A percentile compares a stretch with the other conserved stretches of the same genome.
Evolutionary conservation across 306 rosid species (phyloP).

Genomic region (Rosa multiflora): DNA sequence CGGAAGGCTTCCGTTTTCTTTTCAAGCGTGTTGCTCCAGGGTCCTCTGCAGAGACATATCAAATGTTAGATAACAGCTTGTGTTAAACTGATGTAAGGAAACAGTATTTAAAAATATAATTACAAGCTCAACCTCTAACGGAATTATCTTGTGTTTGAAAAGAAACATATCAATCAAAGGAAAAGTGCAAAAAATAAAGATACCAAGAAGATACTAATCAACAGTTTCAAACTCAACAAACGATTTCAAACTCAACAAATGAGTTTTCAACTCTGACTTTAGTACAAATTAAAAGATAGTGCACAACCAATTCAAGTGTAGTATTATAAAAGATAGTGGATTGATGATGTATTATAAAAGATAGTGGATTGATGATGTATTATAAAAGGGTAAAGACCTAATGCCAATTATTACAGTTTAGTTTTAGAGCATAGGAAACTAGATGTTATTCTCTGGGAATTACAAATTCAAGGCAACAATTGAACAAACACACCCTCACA

Average conservation of each 20-base stretch:
- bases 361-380: too few relatives aligned
- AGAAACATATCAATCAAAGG: not conserved
- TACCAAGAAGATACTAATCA: not conserved
- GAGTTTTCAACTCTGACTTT: not conserved
- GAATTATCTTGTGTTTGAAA: not conserved
- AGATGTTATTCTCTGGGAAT: not conserved
- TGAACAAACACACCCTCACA: not conserved
- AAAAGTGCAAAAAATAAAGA: not conserved
- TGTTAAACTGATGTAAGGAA: not conserved
- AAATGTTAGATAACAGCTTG: conserved; percentile 18
- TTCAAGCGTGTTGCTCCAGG: too few relatives aligned
- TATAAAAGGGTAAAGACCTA: not conserved
- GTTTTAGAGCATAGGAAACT: not conserved
- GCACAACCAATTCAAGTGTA: not conserved
- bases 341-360: too few relatives aligned
- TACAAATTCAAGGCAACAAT: not conserved
- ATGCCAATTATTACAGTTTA: not conserved
- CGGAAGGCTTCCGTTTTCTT: conserved; percentile 83
- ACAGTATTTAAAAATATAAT: not conserved
- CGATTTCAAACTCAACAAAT: too few relatives aligned
- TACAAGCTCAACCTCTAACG: not conserved
- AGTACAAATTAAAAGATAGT: not conserved
- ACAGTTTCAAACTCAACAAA: not conserved
- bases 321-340: too few relatives aligned
- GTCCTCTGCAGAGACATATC: conserved; percentile 46